Evolutionary conservation across 1,284 basidiomycete genomes (phyloP), one percentile per base, ranked within the genome.

Genomic region (Puccinia coronata): DNA sequence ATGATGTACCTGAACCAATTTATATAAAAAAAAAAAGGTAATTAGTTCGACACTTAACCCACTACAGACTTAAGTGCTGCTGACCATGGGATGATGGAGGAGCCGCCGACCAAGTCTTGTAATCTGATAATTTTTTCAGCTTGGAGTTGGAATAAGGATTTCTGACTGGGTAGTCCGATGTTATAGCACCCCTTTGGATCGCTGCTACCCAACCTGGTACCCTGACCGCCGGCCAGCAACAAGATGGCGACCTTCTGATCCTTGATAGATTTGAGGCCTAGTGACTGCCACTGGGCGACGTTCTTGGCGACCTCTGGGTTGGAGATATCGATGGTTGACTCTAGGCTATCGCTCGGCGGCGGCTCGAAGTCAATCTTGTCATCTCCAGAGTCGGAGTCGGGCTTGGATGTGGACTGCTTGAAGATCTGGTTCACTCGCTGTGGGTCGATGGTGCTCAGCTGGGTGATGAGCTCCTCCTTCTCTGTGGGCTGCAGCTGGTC

Each of bases 161-260:
- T 97, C 88, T 93, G 91, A 49, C 93, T 95, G 16, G 95, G 94
- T 59, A 99, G 89, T 23, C 92, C 92, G 84, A 99, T 98, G 86
- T 99, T 94, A 88, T 98, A 99, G 89, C 96, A 98, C 14, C 97
- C 97, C 86, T 99, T 99, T 36, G 97, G 97, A 31, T 92, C 92
- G 51, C 89, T 90, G 84, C 93, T 96, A 53, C 97, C 97, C 70
- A 99, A 89, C 77, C 97, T 90, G 23, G 96, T 97, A 31, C 97
- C 97, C 87, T 99, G 97, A 2, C 97, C 97, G 72, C 97, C 97
- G 1, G 97, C 97, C 92, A 99, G 93, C 84, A 99, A 90, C 41
- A 99, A 89, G 16, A 99, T 95, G 43, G 92, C 97, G 59, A 98
- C 95, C 84, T 94, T 88, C 83, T 93, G 92, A 43, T 90, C 87